Evolutionary conservation across 768 basidiomycete species (phyloP).

Genomic region (Russula sp.): DNA sequence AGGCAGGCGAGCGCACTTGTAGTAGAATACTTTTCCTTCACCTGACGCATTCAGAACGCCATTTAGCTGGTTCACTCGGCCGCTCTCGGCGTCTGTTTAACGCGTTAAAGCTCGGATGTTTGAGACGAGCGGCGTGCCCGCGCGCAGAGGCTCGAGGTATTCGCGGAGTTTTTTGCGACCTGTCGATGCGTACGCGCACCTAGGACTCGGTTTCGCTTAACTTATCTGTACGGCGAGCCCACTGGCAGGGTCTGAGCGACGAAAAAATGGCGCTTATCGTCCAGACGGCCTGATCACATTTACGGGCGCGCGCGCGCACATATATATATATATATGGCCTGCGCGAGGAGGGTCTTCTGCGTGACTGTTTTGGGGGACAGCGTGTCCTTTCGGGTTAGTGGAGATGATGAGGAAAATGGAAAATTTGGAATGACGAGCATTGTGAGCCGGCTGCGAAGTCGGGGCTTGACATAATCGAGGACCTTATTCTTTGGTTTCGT

Average conservation of each 20-base stretch:
- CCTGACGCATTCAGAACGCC: conserved; percentile 77
- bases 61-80: conserved; percentile 72
- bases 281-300: too few relatives aligned
- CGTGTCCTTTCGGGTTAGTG: conserved; percentile 87
- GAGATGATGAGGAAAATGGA: conserved; percentile 45
- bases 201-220: too few relatives aligned
- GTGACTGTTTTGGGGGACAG: conserved; percentile 78
- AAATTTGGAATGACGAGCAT: conserved; percentile 37
- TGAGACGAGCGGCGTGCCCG: conserved; percentile 65
- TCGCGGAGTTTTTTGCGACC: conserved; percentile 49
- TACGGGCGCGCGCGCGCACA: too few relatives aligned
- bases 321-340: too few relatives aligned
- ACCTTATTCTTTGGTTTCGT: conserved; percentile 38
- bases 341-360: conserved; percentile 76
- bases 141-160: conserved; percentile 47
- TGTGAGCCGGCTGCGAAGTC: conserved; percentile 41
- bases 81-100: too few relatives aligned
- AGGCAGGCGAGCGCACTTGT: too few relatives aligned
- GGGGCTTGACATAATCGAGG: conserved; percentile 29
- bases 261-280: too few relatives aligned
- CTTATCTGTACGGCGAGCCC: too few relatives aligned
- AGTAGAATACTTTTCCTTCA: conserved; percentile 41
- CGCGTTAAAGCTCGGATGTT: conserved; percentile 62
- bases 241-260: too few relatives aligned
- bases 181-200: too few relatives aligned